Evolutionary conservation across 1,139 yeast species (phyloP), one percentile per base, ranked within the genome.

Genomic region (Sugiyamaella neomexicana): DNA sequence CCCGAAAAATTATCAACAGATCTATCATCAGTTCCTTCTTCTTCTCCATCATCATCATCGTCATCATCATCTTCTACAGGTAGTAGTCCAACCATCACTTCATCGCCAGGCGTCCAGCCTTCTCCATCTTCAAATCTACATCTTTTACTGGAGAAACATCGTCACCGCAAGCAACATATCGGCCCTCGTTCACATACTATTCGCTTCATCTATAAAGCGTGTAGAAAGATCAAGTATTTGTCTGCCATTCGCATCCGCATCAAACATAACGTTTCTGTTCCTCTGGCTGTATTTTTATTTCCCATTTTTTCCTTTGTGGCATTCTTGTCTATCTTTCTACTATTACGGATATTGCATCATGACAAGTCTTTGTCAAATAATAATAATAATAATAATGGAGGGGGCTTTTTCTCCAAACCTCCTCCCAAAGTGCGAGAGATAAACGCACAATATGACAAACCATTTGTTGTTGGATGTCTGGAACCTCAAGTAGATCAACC

Each of bases 401-500:
- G 46, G 2, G 50, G 50, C 7, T 51, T 51, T 41, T 45, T 45
- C 25, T 45, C 50, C 34, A 51, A 45, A 29, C 20, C 50, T 16
- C 54, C 54, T 5, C 50, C 50, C 10, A 39, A 43, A 20, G 34
- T 51, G 10, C 41, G 54, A 3, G 50, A 51, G 39, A 51, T 51
- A 27, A 51, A 38, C 37, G 37, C 17, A 12, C 40, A 41, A 16
- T 49, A 66, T 25, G 74, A 70, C 56, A 59, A 59, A 43, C 72
- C 74, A 27, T 70, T 70, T 59, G 65, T 62, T 2, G 53, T 60
- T 9, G 75, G 75, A 15, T 72, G 75, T 56, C 57, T 58, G 23
- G 74, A 62, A 32, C 74, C 74, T 5, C 69, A 64, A 29, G 62
- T 60, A 17, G 57, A 60, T 23, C 65, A 56, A 16, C 74, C 74